Percentiles rank a stretch among this genome's conserved stretches.
phyloP scores from a whole-genome alignment of 768 basidiomycete species.

The Mycena haematopus region DNA sequence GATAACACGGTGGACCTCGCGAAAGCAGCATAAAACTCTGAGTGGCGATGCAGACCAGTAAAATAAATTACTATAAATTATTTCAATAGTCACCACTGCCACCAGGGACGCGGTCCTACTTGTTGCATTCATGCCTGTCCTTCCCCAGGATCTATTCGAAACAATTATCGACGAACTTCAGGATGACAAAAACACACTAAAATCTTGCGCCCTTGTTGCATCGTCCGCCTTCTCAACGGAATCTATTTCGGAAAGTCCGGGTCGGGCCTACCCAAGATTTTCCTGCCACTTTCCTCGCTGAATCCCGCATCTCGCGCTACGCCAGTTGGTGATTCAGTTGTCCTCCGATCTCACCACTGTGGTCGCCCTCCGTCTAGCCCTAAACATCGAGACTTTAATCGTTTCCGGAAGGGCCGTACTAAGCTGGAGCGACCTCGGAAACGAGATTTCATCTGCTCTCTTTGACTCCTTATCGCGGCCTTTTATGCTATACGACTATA shows the following conservation, averaged over 20 bases:
- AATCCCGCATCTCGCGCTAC: conserved; percentile 11
- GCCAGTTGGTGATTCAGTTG: conserved; percentile 4
- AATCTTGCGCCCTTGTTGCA: conserved; percentile 11
- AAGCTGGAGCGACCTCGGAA: neutral
- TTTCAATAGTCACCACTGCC: no score
- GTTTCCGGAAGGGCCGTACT: neutral
- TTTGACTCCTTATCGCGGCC: conserved; percentile 3
- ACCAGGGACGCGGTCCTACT: no score
- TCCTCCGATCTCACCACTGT: neutral
- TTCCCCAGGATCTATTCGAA: conserved; percentile 20
- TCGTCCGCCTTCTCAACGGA: conserved; percentile 14
- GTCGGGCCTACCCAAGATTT: neutral
- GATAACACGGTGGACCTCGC: neutral
- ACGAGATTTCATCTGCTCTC: neutral
- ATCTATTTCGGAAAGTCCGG: neutral
- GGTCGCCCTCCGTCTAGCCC: neutral
- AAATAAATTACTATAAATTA: no score
- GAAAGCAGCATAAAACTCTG: conserved; percentile 2
- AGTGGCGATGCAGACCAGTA: no score
- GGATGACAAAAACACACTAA: neutral
- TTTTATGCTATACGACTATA: neutral
- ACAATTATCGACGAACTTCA: conserved; percentile 7
- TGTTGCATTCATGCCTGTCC: neutral
- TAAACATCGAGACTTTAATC: conserved; percentile 2
- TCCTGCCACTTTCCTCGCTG: neutral